Evolutionary conservation across 2,329 filamentous ascomycete species (phyloP), one percentile per base, ranked within the genome.

Genomic region (Metarhizium album): DNA sequence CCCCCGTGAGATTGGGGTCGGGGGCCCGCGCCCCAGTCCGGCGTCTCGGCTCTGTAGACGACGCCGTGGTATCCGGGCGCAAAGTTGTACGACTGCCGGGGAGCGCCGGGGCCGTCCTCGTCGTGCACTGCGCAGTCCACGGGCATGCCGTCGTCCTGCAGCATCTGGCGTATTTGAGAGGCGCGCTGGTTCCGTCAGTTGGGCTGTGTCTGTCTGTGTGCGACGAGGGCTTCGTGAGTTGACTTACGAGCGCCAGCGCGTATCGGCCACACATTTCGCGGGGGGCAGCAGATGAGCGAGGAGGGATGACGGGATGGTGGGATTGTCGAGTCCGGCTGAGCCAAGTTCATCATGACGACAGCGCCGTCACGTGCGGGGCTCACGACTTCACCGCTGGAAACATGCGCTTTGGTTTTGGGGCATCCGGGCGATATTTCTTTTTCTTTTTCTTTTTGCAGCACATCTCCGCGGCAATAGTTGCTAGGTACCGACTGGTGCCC

Each of bases 31-130:
- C 80, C 80, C 55, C 72, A 70, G 52, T 84, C 81, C 13, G 82
- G 75, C 5, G 78, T 76, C 48, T 89, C 81, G 33, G 88, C 88
- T 53, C 90, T 82, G 64, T 95, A 95, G 24, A 97, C 87, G 23
- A 93, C 74, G 33, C 93, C 91, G 61, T 86, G 77, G 54, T 89
- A 87, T 0, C 90, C 87, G 0, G 93, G 93, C 0, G 91, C 89
- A 63, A 98, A 94, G 65, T 97, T 97, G 71, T 94, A 95, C 35
- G 80, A 89, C 62, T 88, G 86, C 37, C 86, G 79, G 1, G 80
- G 79, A 1, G 72, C 69, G 2, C 60, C 64, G 16, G 84, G 76
- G 50, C 65, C 78, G 24, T 53, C 46, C 18, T 87, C 80, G 3
- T 79, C 78, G 3, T 79, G 77, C 0, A 87, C 87, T 1, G 79